Conservation (phyloP, 345 rosid genomes). For the Arabidopsis arenosa region DNA sequence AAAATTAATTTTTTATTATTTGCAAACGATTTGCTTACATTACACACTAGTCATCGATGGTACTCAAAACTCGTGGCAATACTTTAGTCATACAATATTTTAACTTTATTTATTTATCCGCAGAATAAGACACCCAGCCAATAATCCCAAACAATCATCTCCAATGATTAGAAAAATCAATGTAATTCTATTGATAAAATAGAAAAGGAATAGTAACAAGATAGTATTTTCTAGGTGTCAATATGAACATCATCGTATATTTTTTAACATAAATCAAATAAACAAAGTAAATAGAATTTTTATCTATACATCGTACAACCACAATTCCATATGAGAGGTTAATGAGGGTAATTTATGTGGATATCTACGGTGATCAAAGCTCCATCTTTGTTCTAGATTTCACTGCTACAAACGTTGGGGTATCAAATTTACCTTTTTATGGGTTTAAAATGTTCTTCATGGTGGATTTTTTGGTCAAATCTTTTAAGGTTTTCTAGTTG, state of each 20-base stretch:
- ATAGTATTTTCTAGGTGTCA: slow-evolving; percentile 12
- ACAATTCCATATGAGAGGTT: background rate
- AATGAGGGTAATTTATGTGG: background rate
- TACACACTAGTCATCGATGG: slow-evolving; percentile 34
- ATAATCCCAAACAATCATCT: slow-evolving; percentile 30
- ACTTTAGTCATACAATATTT: slow-evolving; percentile 3
- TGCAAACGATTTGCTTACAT: slow-evolving; percentile 32
- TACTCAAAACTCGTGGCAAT: slow-evolving; percentile 36
- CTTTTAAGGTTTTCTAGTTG: background rate
- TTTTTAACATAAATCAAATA: background rate
- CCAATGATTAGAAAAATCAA: slow-evolving; percentile 33
- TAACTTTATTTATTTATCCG: background rate
- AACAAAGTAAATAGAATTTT: background rate
- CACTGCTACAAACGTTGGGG: background rate
- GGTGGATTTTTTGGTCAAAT: background rate
- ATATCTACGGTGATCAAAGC: background rate
- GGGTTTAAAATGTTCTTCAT: background rate
- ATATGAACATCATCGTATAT: background rate
- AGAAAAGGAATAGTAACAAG: slow-evolving; percentile 6
- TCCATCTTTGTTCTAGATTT: background rate
- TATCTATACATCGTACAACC: background rate
- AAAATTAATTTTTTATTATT: background rate
- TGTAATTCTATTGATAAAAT: background rate
- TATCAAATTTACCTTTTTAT: background rate
- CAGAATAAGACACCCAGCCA: slow-evolving; percentile 32